These are phyloP conservation scores for Starmerella tilneyi DNA, from an alignment of 805 yeast genomes.

Conservation along the genomic window DNA sequence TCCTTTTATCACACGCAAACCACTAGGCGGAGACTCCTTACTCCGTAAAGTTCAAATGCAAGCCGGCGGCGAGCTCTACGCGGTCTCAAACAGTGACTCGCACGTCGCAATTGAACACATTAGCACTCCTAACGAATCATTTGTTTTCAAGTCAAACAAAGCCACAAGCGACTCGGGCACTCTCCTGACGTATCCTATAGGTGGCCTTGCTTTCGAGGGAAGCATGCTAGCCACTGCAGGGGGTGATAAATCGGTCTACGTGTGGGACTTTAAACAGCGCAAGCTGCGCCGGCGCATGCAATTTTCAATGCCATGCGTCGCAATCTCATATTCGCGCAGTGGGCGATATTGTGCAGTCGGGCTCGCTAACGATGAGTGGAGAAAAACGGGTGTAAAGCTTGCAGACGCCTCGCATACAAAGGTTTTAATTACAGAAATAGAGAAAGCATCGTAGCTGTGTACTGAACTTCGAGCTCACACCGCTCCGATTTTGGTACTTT, in stretches of 20 bases:
- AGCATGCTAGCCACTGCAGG: slow-evolving; percentile 13
- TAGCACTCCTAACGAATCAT: slow-evolving; percentile 1
- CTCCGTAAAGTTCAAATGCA: neutral
- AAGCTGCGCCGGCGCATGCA: neutral
- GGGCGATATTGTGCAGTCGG: slow-evolving; percentile 13
- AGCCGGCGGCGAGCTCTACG: slow-evolving; percentile 3
- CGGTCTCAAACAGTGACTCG: slow-evolving; percentile 11
- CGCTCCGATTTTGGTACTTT: too few species aligned
- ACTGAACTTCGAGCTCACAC: too few species aligned
- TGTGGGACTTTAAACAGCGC: slow-evolving; percentile 14
- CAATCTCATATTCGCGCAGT: slow-evolving; percentile 10
- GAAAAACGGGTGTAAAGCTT: slow-evolving; percentile 5
- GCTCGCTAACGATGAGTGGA: slow-evolving; percentile 18
- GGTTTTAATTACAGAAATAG: slow-evolving; percentile 3
- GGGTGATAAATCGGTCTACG: slow-evolving; percentile 9
- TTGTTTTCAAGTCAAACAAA: slow-evolving; percentile 14
- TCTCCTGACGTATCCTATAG: slow-evolving; percentile 11
- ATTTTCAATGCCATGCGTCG: slow-evolving; percentile 16
- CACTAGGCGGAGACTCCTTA: neutral
- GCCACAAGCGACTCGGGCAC: neutral
- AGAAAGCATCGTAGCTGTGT: too few species aligned
- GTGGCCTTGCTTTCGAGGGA: slow-evolving; percentile 5
- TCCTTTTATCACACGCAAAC: neutral
- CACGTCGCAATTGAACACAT: slow-evolving; percentile 12
- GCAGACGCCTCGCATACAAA: slow-evolving; percentile 3